phyloP scores from a whole-genome alignment of 129 eudicot genomes.

The Silybum marianum region DNA sequence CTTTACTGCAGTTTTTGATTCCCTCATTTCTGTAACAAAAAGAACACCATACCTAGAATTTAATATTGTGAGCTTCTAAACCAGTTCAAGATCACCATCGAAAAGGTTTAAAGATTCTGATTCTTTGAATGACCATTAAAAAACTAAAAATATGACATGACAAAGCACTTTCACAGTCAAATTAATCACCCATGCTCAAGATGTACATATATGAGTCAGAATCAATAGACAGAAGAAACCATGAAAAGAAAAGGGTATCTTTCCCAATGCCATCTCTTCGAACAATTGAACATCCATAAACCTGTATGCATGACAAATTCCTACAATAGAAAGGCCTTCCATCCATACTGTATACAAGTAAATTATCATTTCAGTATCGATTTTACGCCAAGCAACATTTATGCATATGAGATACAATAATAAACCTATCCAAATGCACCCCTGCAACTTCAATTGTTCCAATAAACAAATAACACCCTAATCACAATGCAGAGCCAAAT shows the following conservation, averaged over 20 bases:
- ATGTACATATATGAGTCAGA: neutral
- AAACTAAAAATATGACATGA: neutral
- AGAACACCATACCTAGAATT: neutral
- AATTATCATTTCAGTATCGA: neutral
- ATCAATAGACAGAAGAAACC: neutral
- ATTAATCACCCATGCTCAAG: neutral
- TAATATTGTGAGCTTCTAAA: slow-evolving; percentile 2
- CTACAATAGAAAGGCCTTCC: neutral
- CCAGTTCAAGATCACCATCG: neutral
- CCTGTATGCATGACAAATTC: neutral
- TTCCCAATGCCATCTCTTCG: neutral
- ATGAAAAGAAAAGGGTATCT: neutral
- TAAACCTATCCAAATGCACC: neutral
- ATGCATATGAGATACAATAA: neutral
- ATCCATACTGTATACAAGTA: neutral
- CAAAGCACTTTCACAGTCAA: slow-evolving; percentile 7
- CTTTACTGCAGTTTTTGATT: neutral
- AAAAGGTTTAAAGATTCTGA: neutral
- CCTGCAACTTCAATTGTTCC: slow-evolving; percentile 7
- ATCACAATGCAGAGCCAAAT: slow-evolving; percentile 28
- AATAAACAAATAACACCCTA: slow-evolving; percentile 1
- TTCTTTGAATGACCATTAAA: slow-evolving; percentile 6
- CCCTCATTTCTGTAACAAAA: neutral
- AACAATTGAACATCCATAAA: neutral
- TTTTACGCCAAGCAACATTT: neutral